Conservation (phyloP, 306 rosid genomes). For the Bauhinia variegata region DNA sequence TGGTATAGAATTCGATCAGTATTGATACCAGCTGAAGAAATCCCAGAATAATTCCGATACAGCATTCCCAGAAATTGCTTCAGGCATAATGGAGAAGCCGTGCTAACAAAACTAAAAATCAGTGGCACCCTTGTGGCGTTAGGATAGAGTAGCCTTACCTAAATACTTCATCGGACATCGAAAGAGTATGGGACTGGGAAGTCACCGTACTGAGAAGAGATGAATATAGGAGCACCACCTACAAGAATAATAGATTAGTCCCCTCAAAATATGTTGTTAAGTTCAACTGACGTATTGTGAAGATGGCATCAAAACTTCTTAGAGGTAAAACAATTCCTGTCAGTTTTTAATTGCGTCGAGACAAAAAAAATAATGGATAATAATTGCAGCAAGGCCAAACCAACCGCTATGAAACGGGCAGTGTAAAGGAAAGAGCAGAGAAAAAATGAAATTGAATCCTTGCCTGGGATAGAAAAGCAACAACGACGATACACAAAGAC, state of each 20-base stretch:
- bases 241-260: conserved; percentile 27
- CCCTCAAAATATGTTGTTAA: background rate
- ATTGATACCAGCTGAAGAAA: background rate
- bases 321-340: too few species aligned
- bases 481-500: conserved; percentile 34
- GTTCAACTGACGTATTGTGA: conserved; percentile 11
- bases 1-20: background rate
- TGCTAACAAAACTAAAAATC: background rate
- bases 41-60: too few species aligned
- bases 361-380: too few species aligned
- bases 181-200: conserved; percentile 30
- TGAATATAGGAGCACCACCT: conserved; percentile 59
- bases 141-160: conserved; percentile 41
- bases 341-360: too few species aligned
- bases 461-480: conserved; percentile 58
- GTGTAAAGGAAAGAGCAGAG: background rate
- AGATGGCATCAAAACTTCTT: background rate
- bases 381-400: background rate
- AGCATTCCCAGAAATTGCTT: background rate
- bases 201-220: conserved; percentile 47
- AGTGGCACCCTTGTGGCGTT: background rate
- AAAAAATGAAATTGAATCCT: background rate
- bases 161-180: conserved; percentile 23
- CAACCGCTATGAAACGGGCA: background rate
- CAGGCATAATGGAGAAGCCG: background rate